Evolutionary conservation across 2,329 filamentous ascomycete species (phyloP), one percentile per base, ranked within the genome.

Genomic region (Aspergillus jensenii): DNA sequence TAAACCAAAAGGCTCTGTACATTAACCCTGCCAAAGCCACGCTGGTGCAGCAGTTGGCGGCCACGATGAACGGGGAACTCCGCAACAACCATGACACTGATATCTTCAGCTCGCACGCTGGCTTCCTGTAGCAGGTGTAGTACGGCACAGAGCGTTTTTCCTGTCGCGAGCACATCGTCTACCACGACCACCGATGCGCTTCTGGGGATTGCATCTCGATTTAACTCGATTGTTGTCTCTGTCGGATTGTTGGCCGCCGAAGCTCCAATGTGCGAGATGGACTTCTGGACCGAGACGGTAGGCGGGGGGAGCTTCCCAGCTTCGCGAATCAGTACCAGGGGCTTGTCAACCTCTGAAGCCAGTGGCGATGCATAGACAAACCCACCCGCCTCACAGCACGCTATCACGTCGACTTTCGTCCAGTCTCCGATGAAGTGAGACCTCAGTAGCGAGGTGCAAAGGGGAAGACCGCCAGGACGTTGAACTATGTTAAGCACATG

Each of bases 291-390:
- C 6, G 80, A 84, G 35, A 85, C 9, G 0, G 73, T 82, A 0
- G 84, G 85, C 7, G 82, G 81, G 0, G 85, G 85, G 0, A 88
- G 79, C 69, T 87, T 88, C 25, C 81, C 81, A 9, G 78, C 79
- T 65, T 83, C 73, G 40, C 85, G 83, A 56, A 87, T 79, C 44
- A 84, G 66, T 6, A 72, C 75, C 59, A 87, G 65, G 2, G 77
- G 81, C 9, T 80, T 35, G 40, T 73, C 56, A 46, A 82, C 64
- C 2, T 49, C 66, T 14, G 39, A 39, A 4, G 82, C 80, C 60
- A 88, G 71, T 2, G 81, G 68, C 9, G 84, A 75, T 1, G 83
- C 85, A 71, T 71, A 87, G 56, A 86, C 56, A 58, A 82, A 82
- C 21, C 85, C 83, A 45, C 86, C 85, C 0, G 77, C 76, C 71